Evolutionary conservation across 2,329 filamentous ascomycete species (phyloP), one percentile per base, ranked within the genome.

Genomic region (Diaporthe aspalathi): DNA sequence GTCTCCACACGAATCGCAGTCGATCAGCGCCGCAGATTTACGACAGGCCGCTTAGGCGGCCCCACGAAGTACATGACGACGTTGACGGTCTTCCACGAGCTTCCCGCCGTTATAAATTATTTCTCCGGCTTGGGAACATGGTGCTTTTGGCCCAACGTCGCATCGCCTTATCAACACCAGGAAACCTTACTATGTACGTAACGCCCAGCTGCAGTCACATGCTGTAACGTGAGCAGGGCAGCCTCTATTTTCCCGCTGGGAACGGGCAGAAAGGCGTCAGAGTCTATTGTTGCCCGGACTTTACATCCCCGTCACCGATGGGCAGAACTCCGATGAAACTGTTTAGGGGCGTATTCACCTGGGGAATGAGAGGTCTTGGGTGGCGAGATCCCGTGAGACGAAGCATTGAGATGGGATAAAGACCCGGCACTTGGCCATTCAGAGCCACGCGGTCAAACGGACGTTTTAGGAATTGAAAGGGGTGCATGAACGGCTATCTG

Each of bases 21-120:
- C 69, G 71, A 71, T 71, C 60, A 73, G 71, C 71, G 68, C 71
- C 66, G 52, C 54, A 71, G 66, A 24, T 50, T 60, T 67, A 53
- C 29, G 49, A 57, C 24, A 47, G 57, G 43, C 65, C 56, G 49
- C 67, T 20, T 6, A 20, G n/a, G 35, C 56, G 70, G 67, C 56
- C 60, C 5, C 38, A 47, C 67, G 57, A 63, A 60, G 35, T 68
- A 72, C 43, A 27, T 24, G 24, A 69, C 24, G 24, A 54, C 43
- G 53, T 68, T 71, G 68, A 66, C 65, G 65, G 71, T 53, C 29
- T 35, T 43, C 56, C 56, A 60, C 35, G 35, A 67, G 56, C 53
- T 71, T 29, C 45, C 50, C 49, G 65, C 47, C 50, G 62, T 27
- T 35, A 54, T 29, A 35, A n/a, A n/a, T n/a, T n/a, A n/a, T n/a